Evolutionary conservation across 2,329 filamentous ascomycete species (phyloP), one percentile per base, ranked within the genome.

Genomic region (Aspergillus piperis): DNA sequence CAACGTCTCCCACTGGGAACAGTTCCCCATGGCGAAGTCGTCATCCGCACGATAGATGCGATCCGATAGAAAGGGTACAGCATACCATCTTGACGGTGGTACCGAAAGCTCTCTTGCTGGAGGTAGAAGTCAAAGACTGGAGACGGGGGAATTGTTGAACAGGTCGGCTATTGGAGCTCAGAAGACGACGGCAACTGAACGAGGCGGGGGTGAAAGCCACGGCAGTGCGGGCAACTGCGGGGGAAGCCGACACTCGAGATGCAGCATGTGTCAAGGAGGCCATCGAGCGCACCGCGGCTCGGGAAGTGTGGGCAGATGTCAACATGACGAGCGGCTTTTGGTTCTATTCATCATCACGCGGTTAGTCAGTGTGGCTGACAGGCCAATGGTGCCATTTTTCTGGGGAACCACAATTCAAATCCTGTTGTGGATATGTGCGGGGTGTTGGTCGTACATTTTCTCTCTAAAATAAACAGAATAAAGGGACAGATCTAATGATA

Each of bases 51-150:
- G 47, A n/a, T 10, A 19, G n/a, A 17, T n/a, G 8, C n/a, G 8
- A 17, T 11, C 11, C 39, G 5, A 25, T 41, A 8, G 41, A 23
- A 19, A 23, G 8, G 8, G 8, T 25, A 52, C 39, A 11, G 63
- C 69, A 57, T 71, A 77, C 75, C 75, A 77, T 77, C 66, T 62
- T 76, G 67, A 71, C 65, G 52, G 74, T 75, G 59, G 74, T 74
- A 66, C 70, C 68, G 63, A 77, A 77, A 56, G 73, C 66, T 68
- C 73, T 69, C 69, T 72, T 73, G 69, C 65, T 71, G 61, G 68
- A 62, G 57, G 67, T 65, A 47, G 64, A 61, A 64, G 67, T 70
- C 50, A 76, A 57, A 30, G 69, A 70, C 62, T 76, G 74, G 59
- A 77, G 71, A 65, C 73, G 74, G 67, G 74, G 67, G 62, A 74